A percentile compares a stretch with the other conserved stretches of the same genome.
phyloP scores from a whole-genome alignment of 495 filamentous ascomycete genomes.

The Neurospora terricola region DNA sequence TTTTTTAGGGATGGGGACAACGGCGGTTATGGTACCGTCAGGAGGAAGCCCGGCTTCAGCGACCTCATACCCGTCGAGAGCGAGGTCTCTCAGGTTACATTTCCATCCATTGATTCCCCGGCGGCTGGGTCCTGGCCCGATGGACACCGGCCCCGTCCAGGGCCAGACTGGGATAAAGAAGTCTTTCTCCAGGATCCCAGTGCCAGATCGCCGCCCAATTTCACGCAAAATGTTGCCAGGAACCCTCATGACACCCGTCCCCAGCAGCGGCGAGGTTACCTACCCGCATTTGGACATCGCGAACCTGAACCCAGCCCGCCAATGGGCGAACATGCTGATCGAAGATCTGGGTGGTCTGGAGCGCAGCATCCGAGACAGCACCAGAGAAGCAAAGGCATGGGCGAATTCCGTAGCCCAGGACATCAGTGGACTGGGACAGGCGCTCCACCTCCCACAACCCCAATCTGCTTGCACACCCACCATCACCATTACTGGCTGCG shows the following conservation, averaged over 20 bases:
- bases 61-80: constrained; percentile 25
- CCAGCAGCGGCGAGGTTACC: constrained; percentile 1
- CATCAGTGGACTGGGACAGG: not conserved
- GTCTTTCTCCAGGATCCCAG: not conserved
- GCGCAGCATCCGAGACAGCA: constrained; percentile 2
- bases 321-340: constrained; percentile 12
- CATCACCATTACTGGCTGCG: constrained; percentile 49
- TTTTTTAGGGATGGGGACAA: constrained; percentile 26
- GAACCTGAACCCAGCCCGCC: constrained; percentile 9
- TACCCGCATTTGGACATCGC: constrained; percentile 6
- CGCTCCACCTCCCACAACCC: not conserved
- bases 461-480: constrained; percentile 42
- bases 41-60: constrained; percentile 10
- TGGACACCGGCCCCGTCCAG: not conserved
- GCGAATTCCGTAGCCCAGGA: constrained; percentile 1
- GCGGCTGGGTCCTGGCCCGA: constrained; percentile 1
- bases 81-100: constrained; percentile 1
- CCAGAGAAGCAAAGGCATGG: constrained; percentile 5
- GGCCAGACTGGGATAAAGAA: not conserved
- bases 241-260: not conserved
- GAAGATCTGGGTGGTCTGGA: constrained; percentile 10
- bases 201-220: not conserved
- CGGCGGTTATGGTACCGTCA: constrained; percentile 1
- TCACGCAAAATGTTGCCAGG: not conserved
- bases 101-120: constrained; percentile 9